These are phyloP conservation scores for Xylaria bambusicola DNA, from an alignment of 495 filamentous ascomycete genomes.

Conservation along the genomic window DNA sequence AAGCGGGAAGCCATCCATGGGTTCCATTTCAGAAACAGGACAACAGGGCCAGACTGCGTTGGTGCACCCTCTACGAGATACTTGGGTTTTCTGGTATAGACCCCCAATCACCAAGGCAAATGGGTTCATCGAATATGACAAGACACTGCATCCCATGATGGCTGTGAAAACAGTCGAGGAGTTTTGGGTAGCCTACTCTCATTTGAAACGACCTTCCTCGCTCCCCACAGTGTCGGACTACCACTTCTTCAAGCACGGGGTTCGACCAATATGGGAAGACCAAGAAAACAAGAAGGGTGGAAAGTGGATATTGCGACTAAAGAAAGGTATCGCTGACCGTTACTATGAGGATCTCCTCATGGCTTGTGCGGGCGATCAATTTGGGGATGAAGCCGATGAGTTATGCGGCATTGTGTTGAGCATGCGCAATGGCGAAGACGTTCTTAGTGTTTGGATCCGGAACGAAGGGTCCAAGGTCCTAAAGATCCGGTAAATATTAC, in stretches of 20 bases:
- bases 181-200: slow-evolving; percentile 89
- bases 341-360: slow-evolving; percentile 97
- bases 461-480: slow-evolving; percentile 90
- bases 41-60: slow-evolving; percentile 27
- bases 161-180: slow-evolving; percentile 80
- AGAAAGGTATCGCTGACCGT: slow-evolving; percentile 94
- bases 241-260: slow-evolving; percentile 96
- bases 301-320: slow-evolving; percentile 94
- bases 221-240: slow-evolving; percentile 95
- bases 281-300: slow-evolving; percentile 94
- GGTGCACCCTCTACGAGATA: slow-evolving; percentile 71
- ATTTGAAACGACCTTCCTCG: slow-evolving; percentile 84
- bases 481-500: slow-evolving; percentile 79
- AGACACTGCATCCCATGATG: slow-evolving; percentile 86
- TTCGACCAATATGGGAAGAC: slow-evolving; percentile 97
- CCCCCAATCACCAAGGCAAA: slow-evolving; percentile 86
- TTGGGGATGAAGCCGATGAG: slow-evolving; percentile 89
- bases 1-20: slow-evolving; percentile 42
- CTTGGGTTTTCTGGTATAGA: slow-evolving; percentile 96
- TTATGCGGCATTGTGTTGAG: slow-evolving; percentile 93
- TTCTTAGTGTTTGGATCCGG: slow-evolving; percentile 95
- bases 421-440: slow-evolving; percentile 92
- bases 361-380: slow-evolving; percentile 92
- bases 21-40: slow-evolving; percentile 44
- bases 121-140: slow-evolving; percentile 94